Base-by-base conservation (phyloP, 73 alveolate species). In the Paramecium tetraurelia region DNA sequence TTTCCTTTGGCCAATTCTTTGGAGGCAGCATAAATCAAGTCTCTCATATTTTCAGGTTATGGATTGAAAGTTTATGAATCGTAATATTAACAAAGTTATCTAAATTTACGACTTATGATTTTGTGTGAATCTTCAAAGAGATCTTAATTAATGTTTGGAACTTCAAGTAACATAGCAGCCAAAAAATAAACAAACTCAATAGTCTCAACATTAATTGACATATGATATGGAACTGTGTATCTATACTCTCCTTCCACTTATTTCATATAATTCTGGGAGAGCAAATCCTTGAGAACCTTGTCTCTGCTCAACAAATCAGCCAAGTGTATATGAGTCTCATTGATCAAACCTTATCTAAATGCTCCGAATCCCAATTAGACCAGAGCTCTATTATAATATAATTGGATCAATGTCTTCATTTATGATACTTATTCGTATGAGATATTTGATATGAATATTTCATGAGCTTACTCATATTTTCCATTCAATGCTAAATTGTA, bases 21-120 rank as follows among this genome's bases (percentile, higher is more conserved):
- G 1, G 68, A 75, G 5, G 87, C 57, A 38, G 87, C 87, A 75
- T 75, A 75, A 21, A 75, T 29, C 11, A 75, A 38, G 40, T 75
- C 87, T 75, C 87, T 75, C 87, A 75, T 33, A 38, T 75, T 75
- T 38, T 33, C 87, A 35, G 87, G 68, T 41, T 75, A 38, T 35
- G 38, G 68, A 38, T 75, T 75, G 20, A 75, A 75, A 12, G 87
- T 22, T 75, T 29, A 38, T 0, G 87, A 35, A n/a, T 75, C 87
- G 35, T 75, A 75, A 75, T 75, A 75, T 38, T 35, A 20, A 33
- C 87, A 75, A 11, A 75, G 46, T 36, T 75, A 41, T 20, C 87
- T 75, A 36, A 75, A 75, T 36, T 75, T 75, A 35, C 68, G 36
- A 18, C 87, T 33, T 1, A 75, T 75, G 1, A 41, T 22, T 75